A percentile compares a stretch with the other conserved stretches of the same genome.
These are phyloP conservation scores for Amaranthus palmeri DNA, from an alignment of 148 eudicot genomes.

Conservation along the genomic window DNA sequence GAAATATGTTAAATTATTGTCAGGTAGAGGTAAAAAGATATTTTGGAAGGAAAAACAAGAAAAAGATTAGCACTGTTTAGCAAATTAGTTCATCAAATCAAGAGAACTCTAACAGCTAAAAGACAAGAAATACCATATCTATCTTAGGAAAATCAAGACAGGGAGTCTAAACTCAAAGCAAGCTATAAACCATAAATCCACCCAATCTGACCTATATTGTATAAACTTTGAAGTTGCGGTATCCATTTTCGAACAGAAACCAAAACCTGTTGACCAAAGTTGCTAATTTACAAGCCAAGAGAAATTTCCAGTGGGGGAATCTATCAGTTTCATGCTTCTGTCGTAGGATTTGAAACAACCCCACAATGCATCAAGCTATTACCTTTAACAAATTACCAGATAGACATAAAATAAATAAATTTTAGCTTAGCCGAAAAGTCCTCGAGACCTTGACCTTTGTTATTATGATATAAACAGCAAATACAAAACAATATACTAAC, in stretches of 20 bases:
- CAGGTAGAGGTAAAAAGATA: neutral
- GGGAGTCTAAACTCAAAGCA: neutral
- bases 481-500: neutral
- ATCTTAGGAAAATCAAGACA: neutral
- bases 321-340: neutral
- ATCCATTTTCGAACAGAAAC: too few relatives aligned
- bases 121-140: neutral
- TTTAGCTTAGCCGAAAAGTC: too few relatives aligned
- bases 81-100: neutral
- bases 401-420: neutral
- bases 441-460: neutral
- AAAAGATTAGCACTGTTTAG: neutral
- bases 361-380: neutral
- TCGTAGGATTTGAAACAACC: neutral
- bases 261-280: too few relatives aligned
- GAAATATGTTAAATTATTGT: constrained; percentile 2
- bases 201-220: too few relatives aligned
- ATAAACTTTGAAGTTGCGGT: too few relatives aligned
- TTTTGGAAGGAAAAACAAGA: too few relatives aligned
- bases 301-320: neutral
- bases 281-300: too few relatives aligned
- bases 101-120: neutral
- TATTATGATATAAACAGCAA: neutral
- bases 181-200: neutral
- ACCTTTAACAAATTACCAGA: neutral